phyloP scores from a whole-genome alignment of 2,329 filamentous ascomycete species.

The Dactylonectria macrodidyma region DNA sequence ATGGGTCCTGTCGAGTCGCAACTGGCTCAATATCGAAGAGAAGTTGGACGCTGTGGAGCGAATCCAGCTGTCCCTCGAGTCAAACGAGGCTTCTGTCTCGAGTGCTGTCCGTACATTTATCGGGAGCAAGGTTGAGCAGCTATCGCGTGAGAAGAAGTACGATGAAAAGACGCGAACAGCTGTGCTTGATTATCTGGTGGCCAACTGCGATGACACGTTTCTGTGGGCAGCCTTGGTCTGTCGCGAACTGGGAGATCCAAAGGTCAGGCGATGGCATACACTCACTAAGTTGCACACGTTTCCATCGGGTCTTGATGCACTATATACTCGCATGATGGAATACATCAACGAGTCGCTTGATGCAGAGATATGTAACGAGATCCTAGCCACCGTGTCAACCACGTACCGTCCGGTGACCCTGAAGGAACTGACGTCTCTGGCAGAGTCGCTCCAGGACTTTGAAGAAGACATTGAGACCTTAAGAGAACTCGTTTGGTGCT shows the following conservation, averaged over 20 bases:
- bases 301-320: conserved; percentile 51
- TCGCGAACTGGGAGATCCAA: conserved; percentile 28
- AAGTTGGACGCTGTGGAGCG: conserved; percentile 42
- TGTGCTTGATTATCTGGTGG: conserved; percentile 36
- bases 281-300: conserved; percentile 43
- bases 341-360: conserved; percentile 50
- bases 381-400: conserved; percentile 51
- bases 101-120: conserved; percentile 57
- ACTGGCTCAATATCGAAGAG: conserved; percentile 51
- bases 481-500: conserved; percentile 50
- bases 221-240: conserved; percentile 47
- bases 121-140: conserved; percentile 49
- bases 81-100: conserved; percentile 54
- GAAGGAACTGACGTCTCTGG: conserved; percentile 50
- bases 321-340: conserved; percentile 58
- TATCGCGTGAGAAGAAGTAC: conserved; percentile 42
- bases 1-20: conserved; percentile 63
- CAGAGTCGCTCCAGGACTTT: conserved; percentile 15
- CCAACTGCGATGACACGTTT: conserved; percentile 55
- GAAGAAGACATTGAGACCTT: conserved; percentile 36
- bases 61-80: conserved; percentile 53
- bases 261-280: conserved; percentile 29
- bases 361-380: conserved; percentile 48
- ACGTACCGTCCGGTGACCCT: conserved; percentile 56
- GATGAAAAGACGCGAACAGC: conserved; percentile 12